Evolutionary conservation across 176 grass and related monocot species (phyloP).

Genomic region (Triticum urartu): DNA sequence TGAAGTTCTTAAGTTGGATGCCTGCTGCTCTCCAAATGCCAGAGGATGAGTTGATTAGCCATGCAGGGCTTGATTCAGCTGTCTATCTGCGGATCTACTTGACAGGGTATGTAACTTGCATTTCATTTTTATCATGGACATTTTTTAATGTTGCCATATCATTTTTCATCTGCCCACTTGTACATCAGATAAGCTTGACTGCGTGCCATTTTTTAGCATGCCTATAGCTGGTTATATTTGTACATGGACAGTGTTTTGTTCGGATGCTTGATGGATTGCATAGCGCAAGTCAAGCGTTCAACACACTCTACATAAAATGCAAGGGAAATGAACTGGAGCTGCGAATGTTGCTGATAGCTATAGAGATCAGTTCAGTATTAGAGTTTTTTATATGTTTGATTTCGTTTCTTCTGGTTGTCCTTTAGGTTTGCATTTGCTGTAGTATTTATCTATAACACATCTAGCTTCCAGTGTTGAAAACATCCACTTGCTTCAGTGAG

Average conservation of each 20-base stretch:
- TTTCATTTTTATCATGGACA: neutral
- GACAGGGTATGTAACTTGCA: constrained; percentile 56
- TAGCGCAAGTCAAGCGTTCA: neutral
- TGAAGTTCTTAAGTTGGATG: constrained; percentile 93
- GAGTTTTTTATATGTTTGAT: neutral
- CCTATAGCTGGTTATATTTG: neutral
- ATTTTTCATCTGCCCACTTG: constrained; percentile 11
- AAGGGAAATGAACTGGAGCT: constrained; percentile 12
- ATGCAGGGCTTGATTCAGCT: constrained; percentile 95
- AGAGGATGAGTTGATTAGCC: constrained; percentile 91
- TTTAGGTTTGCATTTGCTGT: neutral
- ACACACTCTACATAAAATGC: neutral
- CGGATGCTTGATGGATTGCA: neutral
- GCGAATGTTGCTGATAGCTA: neutral
- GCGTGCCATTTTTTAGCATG: neutral
- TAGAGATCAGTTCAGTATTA: constrained; percentile 9
- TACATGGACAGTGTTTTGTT: neutral
- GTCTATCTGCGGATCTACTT: constrained; percentile 97
- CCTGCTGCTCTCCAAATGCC: constrained; percentile 96
- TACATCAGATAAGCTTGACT: neutral
- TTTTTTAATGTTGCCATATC: constrained; percentile 5
- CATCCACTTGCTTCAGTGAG: constrained; percentile 6
- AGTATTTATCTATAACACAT: neutral
- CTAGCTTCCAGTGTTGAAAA: neutral
- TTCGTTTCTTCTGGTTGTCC: constrained; percentile 5